A percentile compares a stretch with the other conserved stretches of the same genome.
phyloP scores from a whole-genome alignment of 2,329 filamentous ascomycete genomes.

The Pseudogymnoascus sp. region DNA sequence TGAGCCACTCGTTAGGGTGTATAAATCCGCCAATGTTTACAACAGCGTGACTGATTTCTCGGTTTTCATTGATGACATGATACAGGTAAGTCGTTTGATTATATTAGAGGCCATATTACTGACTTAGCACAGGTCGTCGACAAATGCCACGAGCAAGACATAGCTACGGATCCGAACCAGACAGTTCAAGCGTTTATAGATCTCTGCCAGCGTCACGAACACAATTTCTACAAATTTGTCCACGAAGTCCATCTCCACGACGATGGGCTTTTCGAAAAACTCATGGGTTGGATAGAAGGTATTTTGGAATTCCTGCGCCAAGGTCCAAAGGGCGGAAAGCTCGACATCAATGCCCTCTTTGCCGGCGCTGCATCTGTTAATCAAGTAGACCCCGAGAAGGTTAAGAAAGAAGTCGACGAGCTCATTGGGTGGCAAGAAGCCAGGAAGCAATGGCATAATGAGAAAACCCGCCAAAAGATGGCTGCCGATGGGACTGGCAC shows the following conservation, averaged over 20 bases:
- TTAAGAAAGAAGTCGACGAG: constrained; percentile 72
- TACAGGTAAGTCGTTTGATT: constrained; percentile 49
- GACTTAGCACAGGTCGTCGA: constrained; percentile 48
- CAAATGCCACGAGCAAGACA: constrained; percentile 63
- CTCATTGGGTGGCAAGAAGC: constrained; percentile 92
- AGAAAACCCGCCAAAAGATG: constrained; percentile 99
- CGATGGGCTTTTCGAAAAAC: constrained; percentile 88
- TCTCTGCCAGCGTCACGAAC: constrained; percentile 85
- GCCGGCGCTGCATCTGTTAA: constrained; percentile 65
- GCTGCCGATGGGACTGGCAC: constrained; percentile 65
- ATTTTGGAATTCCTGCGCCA: constrained; percentile 89
- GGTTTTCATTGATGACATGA: constrained; percentile 85
- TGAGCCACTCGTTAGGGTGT: constrained; percentile 90
- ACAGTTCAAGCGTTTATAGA: constrained; percentile 98
- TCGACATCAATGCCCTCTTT: constrained; percentile 93
- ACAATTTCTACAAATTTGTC: constrained; percentile 98
- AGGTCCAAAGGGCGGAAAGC: constrained; percentile 74
- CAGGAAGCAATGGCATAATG: constrained; percentile 94
- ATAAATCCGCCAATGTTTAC: constrained; percentile 98
- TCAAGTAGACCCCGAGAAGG: constrained; percentile 62
- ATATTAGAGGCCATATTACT: constrained; percentile 16
- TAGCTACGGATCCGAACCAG: constrained; percentile 92
- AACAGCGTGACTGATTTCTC: constrained; percentile 96
- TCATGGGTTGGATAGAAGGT: constrained; percentile 96
- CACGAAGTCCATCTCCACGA: constrained; percentile 97